Base-by-base conservation (phyloP, 2,329 filamentous ascomycete species). In the Colletotrichum magnum region DNA sequence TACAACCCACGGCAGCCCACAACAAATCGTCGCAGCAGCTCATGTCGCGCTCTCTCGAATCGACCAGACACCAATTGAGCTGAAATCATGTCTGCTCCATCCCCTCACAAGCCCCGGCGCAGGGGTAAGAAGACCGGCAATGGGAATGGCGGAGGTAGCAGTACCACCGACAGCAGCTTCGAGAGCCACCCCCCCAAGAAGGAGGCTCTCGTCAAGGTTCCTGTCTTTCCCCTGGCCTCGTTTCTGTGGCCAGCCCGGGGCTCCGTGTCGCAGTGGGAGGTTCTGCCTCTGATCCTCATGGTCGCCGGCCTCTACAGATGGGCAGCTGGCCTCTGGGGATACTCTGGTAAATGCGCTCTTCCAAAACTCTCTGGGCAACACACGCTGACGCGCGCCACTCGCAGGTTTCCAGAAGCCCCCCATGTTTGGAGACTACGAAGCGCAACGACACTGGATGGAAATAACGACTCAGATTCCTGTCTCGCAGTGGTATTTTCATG, bases 391-490 rank as follows among this genome's bases (percentile, higher is more conserved):
- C 58, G 47, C 72, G 32, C 26, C 62, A 52, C 52, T 50, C 64
- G 4, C 71, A 94, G 93, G 95, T 64, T 93, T 92, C 76, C 85
- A 92, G 68, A 89, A 89, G 69, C 95, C 95, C 43, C 96, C 96
- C 6, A 94, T 98, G 90, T 93, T 95, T 77, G 96, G 96, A 73
- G 96, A 99, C 81, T 99, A 97, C 82, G 96, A 99, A 84, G 96
- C 97, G 4, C 96, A 99, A 80, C 86, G 96, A 75, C 96, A 99
- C 81, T 99, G 96, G 96, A 97, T 99, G 95, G 96, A 99, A 78
- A 86, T 99, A 73, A 98, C 96, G 2, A 93, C 90, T 9, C 90
- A 97, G 69, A 85, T 99, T 2, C 96, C 96, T 15, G 87, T 97
- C 45, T 96, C 94, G 12, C 93, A 96, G 79, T 99, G 97, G 96